Evolutionary conservation across 148 eudicot species (phyloP), one percentile per base, ranked within the genome.

Genomic region (Suaeda aralocaspica): DNA sequence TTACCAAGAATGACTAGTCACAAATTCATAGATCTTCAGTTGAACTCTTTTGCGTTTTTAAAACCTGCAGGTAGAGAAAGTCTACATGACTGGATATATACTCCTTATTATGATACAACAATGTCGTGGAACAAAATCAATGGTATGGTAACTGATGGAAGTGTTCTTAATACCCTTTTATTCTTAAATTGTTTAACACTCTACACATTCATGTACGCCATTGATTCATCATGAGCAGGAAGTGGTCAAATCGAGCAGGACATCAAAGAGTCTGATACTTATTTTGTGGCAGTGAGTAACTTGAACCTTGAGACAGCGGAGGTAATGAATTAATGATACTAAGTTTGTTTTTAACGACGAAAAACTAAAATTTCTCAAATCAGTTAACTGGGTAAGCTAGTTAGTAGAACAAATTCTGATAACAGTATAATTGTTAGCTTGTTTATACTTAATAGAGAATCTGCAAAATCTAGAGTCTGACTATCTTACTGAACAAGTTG

Each of bases 221-320:
- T 21, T 67, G 16, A n/a, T 67, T 50, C 67, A 63, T 58, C 57
- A 34, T 72, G 63, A 62, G 44, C 82, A 87, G 88, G 88, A 72
- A 69, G 56, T 39, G 88, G 91, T 66, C 44, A 48, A 16, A 65
- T 87, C 45, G 46, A 46, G 64, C 86, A 79, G 71, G 76, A 82
- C 63, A 81, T 84, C 67, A 50, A 48, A 34, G 64, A 58, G 11
- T 67, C 91, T 31, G 81, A 70, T 61, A 77, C 72, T 60, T 87
- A 87, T 72, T 84, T 70, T 61, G 72, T 84, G 29, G 88, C 86
- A 28, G 86, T 84, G 11, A 83, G 82, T 55, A 87, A 87, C 80
- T 79, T 84, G 66, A 82, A 84, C 75, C 60, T 79, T 11, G 76
- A 82, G 67, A 59, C 79, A 31, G 72, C n/a, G n/a, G n/a, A n/a